Evolutionary conservation across 2,329 filamentous ascomycete genomes (phyloP), one percentile per base, ranked within the genome.

Genomic region (Xylaria sp.): DNA sequence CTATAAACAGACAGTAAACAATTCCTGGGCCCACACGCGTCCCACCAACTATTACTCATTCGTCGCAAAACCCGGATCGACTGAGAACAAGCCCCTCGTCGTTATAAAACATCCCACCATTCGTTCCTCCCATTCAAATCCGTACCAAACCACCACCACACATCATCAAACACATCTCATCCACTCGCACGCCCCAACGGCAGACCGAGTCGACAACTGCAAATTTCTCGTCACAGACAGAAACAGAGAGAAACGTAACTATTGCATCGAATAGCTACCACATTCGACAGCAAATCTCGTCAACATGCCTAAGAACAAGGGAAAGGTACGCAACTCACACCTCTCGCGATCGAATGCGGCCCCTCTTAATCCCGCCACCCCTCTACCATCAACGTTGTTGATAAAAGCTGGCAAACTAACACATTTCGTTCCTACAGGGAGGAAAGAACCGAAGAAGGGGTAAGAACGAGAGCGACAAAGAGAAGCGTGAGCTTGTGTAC

Each of bases 381-480:
- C 32, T 30, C 28, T 67, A 15, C 23, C 8, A 67, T 57, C 57
- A 62, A 50, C 63, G 4, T 46, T 41, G 43, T 28, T 25, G 6
- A 52, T 25, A 18, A 15, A 12, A 15, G n/a, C 43, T 23, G 2
- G n/a, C 9, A 80, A 15, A 65, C 73, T 74, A 48, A 74, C 73
- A 80, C 73, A 34, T 30, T 60, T 63, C 66, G 68, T 69, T 25
- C 48, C 63, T 76, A 88, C 77, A 96, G 93, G 95, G 95, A 83
- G 95, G 95, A 86, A 98, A 98, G 89, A 98, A 98, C 86, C 88
- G 95, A 84, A 92, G 95, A 89, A 90, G 96, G 85, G 95, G 95
- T 85, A 98, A 97, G 91, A 97, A 97, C 89, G 93, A 97, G 86
- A 97, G 96, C 85, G 96, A 98, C 87, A 97, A 97, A 81, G 94